phyloP scores from a whole-genome alignment of 208 protist species.

The Wallacemonas sp. region DNA sequence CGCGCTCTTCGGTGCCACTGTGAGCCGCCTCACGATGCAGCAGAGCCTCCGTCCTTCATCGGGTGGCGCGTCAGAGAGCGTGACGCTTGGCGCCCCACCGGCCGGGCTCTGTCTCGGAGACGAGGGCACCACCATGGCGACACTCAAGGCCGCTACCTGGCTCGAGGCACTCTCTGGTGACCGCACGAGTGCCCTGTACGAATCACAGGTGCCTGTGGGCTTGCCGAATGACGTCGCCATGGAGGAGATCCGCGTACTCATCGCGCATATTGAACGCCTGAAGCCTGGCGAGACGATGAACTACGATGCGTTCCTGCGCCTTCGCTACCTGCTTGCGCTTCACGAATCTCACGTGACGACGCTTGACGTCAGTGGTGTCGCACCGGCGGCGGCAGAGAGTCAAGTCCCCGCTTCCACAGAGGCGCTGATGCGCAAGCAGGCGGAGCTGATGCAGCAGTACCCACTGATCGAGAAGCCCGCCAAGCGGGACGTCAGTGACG shows the following conservation, averaged over 20 bases:
- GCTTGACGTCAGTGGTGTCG: constrained; percentile 40
- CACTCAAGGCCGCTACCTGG: neutral
- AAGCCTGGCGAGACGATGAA: constrained; percentile 51
- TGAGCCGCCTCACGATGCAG: constrained; percentile 41
- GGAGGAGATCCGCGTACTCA: constrained; percentile 34
- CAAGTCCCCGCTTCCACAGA: constrained; percentile 40
- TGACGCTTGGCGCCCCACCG: neutral
- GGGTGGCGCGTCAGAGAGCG: neutral
- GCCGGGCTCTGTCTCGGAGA: neutral
- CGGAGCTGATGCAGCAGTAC: constrained; percentile 55
- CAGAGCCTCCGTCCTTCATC: neutral
- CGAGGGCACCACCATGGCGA: constrained; percentile 10
- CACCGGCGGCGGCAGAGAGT: constrained; percentile 30
- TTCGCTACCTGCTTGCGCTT: constrained; percentile 43
- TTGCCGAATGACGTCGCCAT: constrained; percentile 42
- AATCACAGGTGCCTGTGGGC: constrained; percentile 39
- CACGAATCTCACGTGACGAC: constrained; percentile 23
- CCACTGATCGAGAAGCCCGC: constrained; percentile 37
- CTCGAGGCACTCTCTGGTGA: constrained; percentile 13
- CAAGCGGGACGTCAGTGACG: neutral
- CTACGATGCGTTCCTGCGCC: constrained; percentile 62
- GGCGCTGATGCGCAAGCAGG: constrained; percentile 46
- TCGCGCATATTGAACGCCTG: constrained; percentile 46
- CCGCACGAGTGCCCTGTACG: constrained; percentile 22
- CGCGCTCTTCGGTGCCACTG: constrained; percentile 60